phyloP scores from a whole-genome alignment of 1,139 yeast genomes.

The Hansenula sp. region DNA sequence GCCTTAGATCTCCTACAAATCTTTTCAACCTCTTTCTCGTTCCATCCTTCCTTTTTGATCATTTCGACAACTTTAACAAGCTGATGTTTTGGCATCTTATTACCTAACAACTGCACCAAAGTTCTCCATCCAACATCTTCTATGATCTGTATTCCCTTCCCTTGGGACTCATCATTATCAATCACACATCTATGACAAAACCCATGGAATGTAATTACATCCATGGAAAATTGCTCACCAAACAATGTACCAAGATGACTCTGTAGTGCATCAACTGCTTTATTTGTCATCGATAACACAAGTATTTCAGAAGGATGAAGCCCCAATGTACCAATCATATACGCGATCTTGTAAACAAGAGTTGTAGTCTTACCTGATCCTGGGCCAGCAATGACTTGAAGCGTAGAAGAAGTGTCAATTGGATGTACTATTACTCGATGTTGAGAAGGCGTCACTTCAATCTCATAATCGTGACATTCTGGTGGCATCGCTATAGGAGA shows the following conservation, averaged over 20 bases:
- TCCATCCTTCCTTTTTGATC: conserved; percentile 24
- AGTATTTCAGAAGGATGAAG: conserved; percentile 51
- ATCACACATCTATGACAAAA: conserved; percentile 48
- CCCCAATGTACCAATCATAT: conserved; percentile 35
- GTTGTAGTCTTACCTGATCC: conserved; percentile 76
- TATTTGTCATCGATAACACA: conserved; percentile 65
- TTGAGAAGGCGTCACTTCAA: conserved; percentile 33
- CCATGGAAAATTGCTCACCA: conserved; percentile 24
- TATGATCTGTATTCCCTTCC: conserved; percentile 33
- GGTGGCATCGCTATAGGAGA: too few relatives aligned
- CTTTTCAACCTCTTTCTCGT: not conserved
- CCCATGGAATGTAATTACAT: conserved; percentile 54
- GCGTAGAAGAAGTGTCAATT: conserved; percentile 31
- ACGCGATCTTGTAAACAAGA: conserved; percentile 48
- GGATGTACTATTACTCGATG: conserved; percentile 32
- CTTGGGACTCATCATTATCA: conserved; percentile 30
- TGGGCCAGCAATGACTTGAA: conserved; percentile 63
- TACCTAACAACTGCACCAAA: conserved; percentile 26
- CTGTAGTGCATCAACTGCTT: conserved; percentile 55
- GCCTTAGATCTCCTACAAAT: conserved; percentile 7
- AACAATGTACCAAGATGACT: conserved; percentile 31
- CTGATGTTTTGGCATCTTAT: conserved; percentile 25
- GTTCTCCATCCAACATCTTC: conserved; percentile 52
- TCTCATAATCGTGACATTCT: conserved; percentile 3
- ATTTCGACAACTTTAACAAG: conserved; percentile 31